Conservation (phyloP, 1,284 basidiomycete species). For the Papiliotrema fonsecae region DNA sequence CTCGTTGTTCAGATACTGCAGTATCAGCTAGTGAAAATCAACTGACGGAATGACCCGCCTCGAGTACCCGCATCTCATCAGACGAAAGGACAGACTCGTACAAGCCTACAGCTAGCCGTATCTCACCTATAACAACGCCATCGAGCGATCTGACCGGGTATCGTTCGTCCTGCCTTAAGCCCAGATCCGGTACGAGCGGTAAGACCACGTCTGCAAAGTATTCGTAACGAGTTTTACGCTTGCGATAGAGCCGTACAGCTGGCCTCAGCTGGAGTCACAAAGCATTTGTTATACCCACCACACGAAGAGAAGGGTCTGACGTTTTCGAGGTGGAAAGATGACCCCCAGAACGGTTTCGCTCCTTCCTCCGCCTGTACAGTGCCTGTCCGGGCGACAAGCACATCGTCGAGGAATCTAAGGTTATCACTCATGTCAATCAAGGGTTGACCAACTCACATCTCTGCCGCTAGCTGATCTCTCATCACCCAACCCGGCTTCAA, state of each 20-base stretch:
- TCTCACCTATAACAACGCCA: constrained; percentile 26
- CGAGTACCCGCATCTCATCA: background rate
- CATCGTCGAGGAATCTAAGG: background rate
- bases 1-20: constrained; percentile 8
- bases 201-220: constrained; percentile 22
- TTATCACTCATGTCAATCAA: background rate
- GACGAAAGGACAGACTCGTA: constrained; percentile 10
- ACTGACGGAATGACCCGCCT: background rate
- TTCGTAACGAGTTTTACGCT: constrained; percentile 1
- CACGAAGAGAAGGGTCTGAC: constrained; percentile 17
- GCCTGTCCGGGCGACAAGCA: background rate
- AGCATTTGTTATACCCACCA: constrained; percentile 15
- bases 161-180: constrained; percentile 22
- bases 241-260: constrained; percentile 8
- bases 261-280: constrained; percentile 6
- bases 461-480: background rate
- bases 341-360: constrained; percentile 29
- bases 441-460: background rate
- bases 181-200: constrained; percentile 18
- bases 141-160: constrained; percentile 20
- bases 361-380: background rate
- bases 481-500: too few relatives aligned
- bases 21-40: constrained; percentile 1
- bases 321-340: constrained; percentile 18
- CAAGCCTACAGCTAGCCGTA: constrained; percentile 23